A percentile compares a stretch with the other conserved stretches of the same genome.
Evolutionary conservation across 768 basidiomycete species (phyloP).

Genomic region (Sutorius australiensis): DNA sequence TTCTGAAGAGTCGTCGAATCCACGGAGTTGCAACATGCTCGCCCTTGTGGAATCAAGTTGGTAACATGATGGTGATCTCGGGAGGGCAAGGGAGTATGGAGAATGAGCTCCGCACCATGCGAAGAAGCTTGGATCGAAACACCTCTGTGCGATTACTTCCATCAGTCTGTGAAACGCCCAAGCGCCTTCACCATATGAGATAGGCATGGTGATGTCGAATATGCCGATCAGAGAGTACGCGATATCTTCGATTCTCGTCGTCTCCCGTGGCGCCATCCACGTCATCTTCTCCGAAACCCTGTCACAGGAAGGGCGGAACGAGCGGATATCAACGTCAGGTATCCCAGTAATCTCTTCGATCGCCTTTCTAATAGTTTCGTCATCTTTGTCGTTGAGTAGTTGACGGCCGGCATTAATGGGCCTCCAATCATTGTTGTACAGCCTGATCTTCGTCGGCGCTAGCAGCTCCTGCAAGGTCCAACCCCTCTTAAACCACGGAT

Average conservation of each 20-base stretch:
- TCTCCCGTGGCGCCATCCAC: neutral
- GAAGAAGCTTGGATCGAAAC: neutral
- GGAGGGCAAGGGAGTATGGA: neutral
- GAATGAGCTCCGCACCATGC: neutral
- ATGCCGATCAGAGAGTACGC: neutral
- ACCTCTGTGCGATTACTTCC: neutral
- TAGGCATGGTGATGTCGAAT: neutral
- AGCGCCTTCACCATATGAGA: neutral
- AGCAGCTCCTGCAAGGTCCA: neutral
- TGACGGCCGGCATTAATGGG: neutral
- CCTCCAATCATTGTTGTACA: neutral
- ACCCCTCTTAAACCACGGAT: neutral
- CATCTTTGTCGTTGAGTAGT: neutral
- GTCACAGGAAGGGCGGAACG: neutral
- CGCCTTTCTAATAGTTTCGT: neutral
- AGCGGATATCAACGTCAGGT: neutral
- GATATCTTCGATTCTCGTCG: neutral
- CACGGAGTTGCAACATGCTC: neutral
- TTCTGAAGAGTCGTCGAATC: neutral
- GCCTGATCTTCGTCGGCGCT: neutral
- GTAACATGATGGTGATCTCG: neutral
- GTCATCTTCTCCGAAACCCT: neutral
- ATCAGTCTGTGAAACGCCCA: neutral
- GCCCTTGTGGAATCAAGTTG: neutral
- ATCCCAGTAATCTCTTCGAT: neutral